Evolutionary conservation across 805 yeast species (phyloP), one percentile per base, ranked within the genome.

Genomic region (Saturnispora bothae): DNA sequence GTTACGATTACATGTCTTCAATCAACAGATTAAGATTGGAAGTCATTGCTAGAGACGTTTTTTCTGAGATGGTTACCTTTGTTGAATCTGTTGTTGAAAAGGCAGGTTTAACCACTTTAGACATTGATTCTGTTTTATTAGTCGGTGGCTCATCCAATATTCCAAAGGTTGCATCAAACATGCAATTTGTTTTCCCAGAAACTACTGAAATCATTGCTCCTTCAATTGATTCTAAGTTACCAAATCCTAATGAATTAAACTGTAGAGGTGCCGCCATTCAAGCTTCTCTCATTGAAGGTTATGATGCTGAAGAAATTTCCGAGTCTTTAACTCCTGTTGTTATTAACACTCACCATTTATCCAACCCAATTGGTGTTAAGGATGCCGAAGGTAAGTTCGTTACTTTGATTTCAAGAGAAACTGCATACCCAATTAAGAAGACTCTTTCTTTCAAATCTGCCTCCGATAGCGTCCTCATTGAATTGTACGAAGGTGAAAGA

Each of bases 211-310:
- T 88, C 39, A 67, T 77, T 44, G 78, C 96, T 19, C 95, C 97
- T 48, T 64, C 80, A 26, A 54, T 69, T 44, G 89, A 83, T 59
- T 50, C 82, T 44, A 85, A 84, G 63, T 83, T 92, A 41, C 57
- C 78, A 44, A 75, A 83, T 64, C 96, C 98, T 43, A 78, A 83
- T 55, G 97, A 92, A 67, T 70, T 86, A 54, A 68, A 81, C 47
- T 78, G 94, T 47, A 79, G 94, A 56, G 98, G 98, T 64, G 94
- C 96, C 42, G 96, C 97, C 46, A 72, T 89, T 58, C 97, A 92
- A 71, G 98, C 96, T 36, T 76, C 94, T 28, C 68, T 89, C 52
- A 66, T 81, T 46, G 89, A 81, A 53, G 67, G 76, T 42, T 94
- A 84, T 52, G 92, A 80, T 54, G 85, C 73, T 38, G 94, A 83